Evolutionary conservation across 495 filamentous ascomycete species (phyloP), one percentile per base, ranked within the genome.

Genomic region (Trichocladium uniseriatum): DNA sequence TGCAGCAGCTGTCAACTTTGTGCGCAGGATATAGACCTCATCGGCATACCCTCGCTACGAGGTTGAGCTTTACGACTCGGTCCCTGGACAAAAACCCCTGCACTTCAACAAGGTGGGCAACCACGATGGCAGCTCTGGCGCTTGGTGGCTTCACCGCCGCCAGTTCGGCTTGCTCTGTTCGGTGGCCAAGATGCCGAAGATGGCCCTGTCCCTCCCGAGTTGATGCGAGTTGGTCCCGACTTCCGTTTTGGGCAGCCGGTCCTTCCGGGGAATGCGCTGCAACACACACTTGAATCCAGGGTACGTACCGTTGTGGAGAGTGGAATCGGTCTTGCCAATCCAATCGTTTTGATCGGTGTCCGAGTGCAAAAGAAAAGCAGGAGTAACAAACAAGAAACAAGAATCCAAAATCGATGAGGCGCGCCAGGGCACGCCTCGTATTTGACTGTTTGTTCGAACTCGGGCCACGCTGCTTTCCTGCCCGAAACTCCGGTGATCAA

Each of bases 291-390:
- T 27, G n/a, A n/a, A n/a, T n/a, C n/a, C 5, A n/a, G 35, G 40
- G 40, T 51, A 51, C 48, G 48, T 51, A 51, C 48, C 47, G n/a
- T 13, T 43, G 28, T 24, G 19, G 24, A 38, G 20, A 6, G n/a
- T 5, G n/a, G n/a, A 20, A 6, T 37, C 27, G 5, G 27, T 29
- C 27, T 3, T 32, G 9, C 35, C 5, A 15, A 37, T 6, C n/a
- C n/a, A n/a, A n/a, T n/a, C n/a, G n/a, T n/a, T n/a, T n/a, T n/a
- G n/a, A n/a, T n/a, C n/a, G n/a, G n/a, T n/a, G n/a, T n/a, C n/a
- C n/a, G n/a, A n/a, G n/a, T n/a, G n/a, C n/a, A n/a, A n/a, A n/a
- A n/a, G n/a, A n/a, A n/a, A n/a, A n/a, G n/a, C n/a, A n/a, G n/a
- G n/a, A 15, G 22, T 9, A 1, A 21, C 45, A 31, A 6, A 38